Conservation (phyloP, 441 rosid species). For the Bocquillonia castaneifolia region DNA sequence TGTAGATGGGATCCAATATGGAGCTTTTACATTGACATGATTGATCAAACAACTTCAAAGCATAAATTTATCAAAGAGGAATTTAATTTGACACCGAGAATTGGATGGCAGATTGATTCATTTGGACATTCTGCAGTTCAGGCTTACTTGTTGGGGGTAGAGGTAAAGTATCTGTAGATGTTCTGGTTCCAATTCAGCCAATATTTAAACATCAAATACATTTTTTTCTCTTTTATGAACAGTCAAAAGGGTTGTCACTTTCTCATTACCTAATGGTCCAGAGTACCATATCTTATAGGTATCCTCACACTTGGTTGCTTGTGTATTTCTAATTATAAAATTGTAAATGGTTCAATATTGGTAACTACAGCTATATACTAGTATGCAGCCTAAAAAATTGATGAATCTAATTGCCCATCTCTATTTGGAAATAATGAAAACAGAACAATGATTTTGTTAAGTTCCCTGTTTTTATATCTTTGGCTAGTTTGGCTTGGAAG, state of each 20-base stretch:
- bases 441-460: no score
- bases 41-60: constrained; percentile 95
- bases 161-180: constrained; percentile 35
- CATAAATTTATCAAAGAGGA: constrained; percentile 77
- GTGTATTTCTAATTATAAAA: not conserved
- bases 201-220: not conserved
- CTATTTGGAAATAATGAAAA: no score
- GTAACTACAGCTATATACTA: no score
- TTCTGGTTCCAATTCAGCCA: not conserved
- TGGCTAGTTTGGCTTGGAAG: no score
- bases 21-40: constrained; percentile 97
- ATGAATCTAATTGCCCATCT: no score
- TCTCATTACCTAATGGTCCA: constrained; percentile 89
- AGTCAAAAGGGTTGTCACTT: constrained; percentile 71
- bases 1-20: no score
- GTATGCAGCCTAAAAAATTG: no score
- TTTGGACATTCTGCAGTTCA: constrained; percentile 99
- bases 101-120: constrained; percentile 99
- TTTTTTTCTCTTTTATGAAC: constrained; percentile 17
- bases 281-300: constrained; percentile 98
- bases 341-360: no score
- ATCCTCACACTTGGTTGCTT: constrained; percentile 11
- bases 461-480: no score
- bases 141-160: constrained; percentile 88
- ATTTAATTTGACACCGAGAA: constrained; percentile 88